Conservation (phyloP, 2,329 filamentous ascomycete genomes). For the Alternaria triticimaculans region DNA sequence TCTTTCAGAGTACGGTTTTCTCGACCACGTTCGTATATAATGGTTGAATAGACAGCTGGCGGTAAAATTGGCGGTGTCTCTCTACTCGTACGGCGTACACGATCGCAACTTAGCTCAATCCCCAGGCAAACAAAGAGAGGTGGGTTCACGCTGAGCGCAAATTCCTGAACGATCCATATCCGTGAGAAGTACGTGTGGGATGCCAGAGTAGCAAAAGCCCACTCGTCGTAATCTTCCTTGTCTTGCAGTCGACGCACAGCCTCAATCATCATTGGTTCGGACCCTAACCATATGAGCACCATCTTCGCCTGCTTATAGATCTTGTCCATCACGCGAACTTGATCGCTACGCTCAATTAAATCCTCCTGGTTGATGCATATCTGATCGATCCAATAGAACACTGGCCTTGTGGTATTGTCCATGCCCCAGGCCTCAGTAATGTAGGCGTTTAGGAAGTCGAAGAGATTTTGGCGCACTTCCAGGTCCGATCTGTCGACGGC, state of each 20-base stretch:
- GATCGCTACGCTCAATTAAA: not conserved
- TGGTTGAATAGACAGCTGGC: too few species aligned
- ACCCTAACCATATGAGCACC: not conserved
- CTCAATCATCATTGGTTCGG: not conserved
- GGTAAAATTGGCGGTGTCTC: too few species aligned
- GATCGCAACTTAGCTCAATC: not conserved
- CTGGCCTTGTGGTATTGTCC: fast-evolving
- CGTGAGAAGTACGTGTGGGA: not conserved
- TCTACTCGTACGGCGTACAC: not conserved
- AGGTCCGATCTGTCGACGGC: fast-evolving
- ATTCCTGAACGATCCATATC: not conserved
- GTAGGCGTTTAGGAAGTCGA: not conserved
- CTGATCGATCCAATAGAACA: not conserved
- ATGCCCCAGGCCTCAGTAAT: fast-evolving
- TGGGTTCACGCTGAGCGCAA: fast-evolving
- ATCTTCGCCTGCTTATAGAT: not conserved
- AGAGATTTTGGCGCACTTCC: not conserved
- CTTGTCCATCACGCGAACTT: not conserved
- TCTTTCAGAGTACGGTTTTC: not conserved
- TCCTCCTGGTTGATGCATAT: not conserved
- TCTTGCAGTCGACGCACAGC: not conserved
- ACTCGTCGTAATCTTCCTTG: too few species aligned
- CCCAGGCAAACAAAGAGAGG: not conserved
- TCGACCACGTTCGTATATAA: too few species aligned
- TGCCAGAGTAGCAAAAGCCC: too few species aligned